These are phyloP conservation scores for Neoascochyta sp. DNA, from an alignment of 2,329 filamentous ascomycete genomes.

Conservation along the genomic window DNA sequence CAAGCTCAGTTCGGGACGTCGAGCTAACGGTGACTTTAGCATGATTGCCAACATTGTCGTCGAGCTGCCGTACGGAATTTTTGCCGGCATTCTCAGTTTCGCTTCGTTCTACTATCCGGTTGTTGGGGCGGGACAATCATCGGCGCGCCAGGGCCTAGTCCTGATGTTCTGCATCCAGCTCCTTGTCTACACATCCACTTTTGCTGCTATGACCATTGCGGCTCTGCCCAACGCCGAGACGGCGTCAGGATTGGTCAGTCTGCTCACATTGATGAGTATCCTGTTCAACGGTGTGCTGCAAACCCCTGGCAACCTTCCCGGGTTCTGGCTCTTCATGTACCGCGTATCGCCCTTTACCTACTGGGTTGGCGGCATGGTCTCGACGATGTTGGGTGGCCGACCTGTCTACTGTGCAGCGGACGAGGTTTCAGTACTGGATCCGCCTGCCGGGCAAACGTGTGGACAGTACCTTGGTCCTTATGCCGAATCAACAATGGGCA, in stretches of 20 bases:
- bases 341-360: slow-evolving; percentile 65
- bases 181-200: slow-evolving; percentile 68
- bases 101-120: slow-evolving; percentile 63
- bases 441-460: slow-evolving; percentile 42
- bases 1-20: too few relatives aligned
- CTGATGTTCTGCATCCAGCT: slow-evolving; percentile 63
- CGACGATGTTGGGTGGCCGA: slow-evolving; percentile 43
- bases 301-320: slow-evolving; percentile 55
- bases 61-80: slow-evolving; percentile 64
- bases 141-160: slow-evolving; percentile 55
- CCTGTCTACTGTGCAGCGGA: slow-evolving; percentile 46
- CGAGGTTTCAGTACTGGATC: slow-evolving; percentile 44
- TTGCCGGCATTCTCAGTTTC: slow-evolving; percentile 62
- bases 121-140: slow-evolving; percentile 37
- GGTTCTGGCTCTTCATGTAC: slow-evolving; percentile 79
- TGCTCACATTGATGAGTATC: slow-evolving; percentile 56
- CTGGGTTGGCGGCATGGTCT: slow-evolving; percentile 46
- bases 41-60: slow-evolving; percentile 68
- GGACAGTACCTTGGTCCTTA: slow-evolving; percentile 45
- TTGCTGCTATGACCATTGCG: slow-evolving; percentile 70
- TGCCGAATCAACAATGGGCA: slow-evolving; percentile 37
- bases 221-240: slow-evolving; percentile 67
- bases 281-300: slow-evolving; percentile 57
- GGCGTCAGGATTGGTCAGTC: slow-evolving; percentile 57
- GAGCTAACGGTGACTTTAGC: too few relatives aligned